Evolutionary conservation across 2,329 filamentous ascomycete species (phyloP), one percentile per base, ranked within the genome.

Genomic region (Stagonosporopsis cucurbitacearum): DNA sequence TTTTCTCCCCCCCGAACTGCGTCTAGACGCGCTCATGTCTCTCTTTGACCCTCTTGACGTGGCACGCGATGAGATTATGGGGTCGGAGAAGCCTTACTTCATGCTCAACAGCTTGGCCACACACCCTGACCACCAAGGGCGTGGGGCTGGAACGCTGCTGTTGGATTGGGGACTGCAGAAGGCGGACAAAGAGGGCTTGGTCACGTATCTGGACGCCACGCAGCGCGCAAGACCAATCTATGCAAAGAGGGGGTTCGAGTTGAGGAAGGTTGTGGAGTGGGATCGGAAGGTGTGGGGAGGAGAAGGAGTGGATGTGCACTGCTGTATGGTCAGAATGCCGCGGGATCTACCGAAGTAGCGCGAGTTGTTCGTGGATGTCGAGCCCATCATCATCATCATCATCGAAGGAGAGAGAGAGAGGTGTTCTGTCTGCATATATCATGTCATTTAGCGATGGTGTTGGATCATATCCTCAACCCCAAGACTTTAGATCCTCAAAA

Each of bases 1-100:
- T 49, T 88, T 91, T 50, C 82, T 96, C 28, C 94, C 94, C 0
- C 88, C 90, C 0, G 90, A 91, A 60, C 23, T 72, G 11, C 65
- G 65, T 3, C 47, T 69, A 2, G 65, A 70, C n/a, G 67, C 64
- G 8, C 44, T 74, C 2, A 22, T 17, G 0, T 72, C 75, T 3
- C 47, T 71, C 0, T 54, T 74, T 2, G 56, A 48, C 3, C 70
- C 70, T 6, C 44, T 74, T 1, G 52, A 65, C 2, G 61, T 48
- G 4, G 68, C 68, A 6, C 57, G 66, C 17, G 33, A 59, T 3
- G 63, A 67, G 11, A 67, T 72, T 28, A 72, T 74, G 69, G 69
- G 65, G 2, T 48, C 46, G 0, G 36, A 48, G 19, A 44, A 50
- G 2, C 63, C 60, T 2, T 71, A 67, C 40, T 53, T 73, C 15